Base-by-base conservation (phyloP, 164 flowering plant genomes). In the Magnolia kwangsiensis region DNA sequence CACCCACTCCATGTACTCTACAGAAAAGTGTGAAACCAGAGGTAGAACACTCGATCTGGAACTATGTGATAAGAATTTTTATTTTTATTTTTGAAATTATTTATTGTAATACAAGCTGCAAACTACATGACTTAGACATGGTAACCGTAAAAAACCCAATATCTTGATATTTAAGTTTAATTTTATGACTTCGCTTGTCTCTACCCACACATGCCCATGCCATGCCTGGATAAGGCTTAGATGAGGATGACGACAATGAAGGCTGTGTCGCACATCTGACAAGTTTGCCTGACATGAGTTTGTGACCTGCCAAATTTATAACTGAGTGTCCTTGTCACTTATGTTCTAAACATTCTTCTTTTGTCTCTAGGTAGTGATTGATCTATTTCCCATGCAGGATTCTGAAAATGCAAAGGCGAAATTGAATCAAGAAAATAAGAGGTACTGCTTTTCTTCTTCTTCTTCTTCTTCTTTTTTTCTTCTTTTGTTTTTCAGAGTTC, bases 381-480 rank as follows among this genome's bases (percentile, higher is more conserved):
- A 16, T 71, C 18, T 73, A 16, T 71, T 19, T 75, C 37, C 31
- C 61, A 50, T 63, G 51, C 86, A 90, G 92, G 87, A 77, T 50
- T 80, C 78, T 49, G 78, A 74, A 69, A 80, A 55, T 72, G 75
- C 55, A 50, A 83, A 69, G 78, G 75, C 78, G 67, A 88, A 82
- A 82, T 27, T 68, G 59, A 71, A 51, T 68, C 72, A 67, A 79
- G 87, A 80, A 24, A 79, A 71, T 69, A 85, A 63, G 81, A 86
- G 92, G 96, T 91, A 84, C 18, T 72, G 50, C 7, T 63, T 8
- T 37, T 37, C 1, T 3, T 6, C 27, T 27, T 24, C 19, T 29
- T 24, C 50, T 67, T 1, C 1, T 27, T n/a, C n/a, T n/a, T n/a
- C n/a, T 37, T 37, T 37, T 3, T 5, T 37, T 37, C 4, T 4